These are phyloP conservation scores for Pythium aristosporum DNA, from an alignment of 352 stramenopile genomes.

Conservation along the genomic window DNA sequence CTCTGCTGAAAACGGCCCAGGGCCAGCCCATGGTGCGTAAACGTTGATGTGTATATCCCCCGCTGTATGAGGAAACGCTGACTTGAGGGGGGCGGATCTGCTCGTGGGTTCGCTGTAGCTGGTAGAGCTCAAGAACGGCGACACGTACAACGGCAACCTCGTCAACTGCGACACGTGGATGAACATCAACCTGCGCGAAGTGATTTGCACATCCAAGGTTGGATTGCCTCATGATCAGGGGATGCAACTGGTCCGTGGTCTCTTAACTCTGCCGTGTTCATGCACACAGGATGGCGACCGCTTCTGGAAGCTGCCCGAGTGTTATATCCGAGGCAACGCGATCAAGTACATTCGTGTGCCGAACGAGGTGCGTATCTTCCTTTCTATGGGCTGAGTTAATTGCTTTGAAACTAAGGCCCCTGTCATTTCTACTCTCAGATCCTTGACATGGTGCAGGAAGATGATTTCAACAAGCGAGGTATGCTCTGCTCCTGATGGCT, in stretches of 20 bases:
- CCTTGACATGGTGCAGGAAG: conserved; percentile 94
- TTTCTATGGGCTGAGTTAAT: neutral
- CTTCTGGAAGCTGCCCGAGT: conserved; percentile 98
- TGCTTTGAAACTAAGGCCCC: neutral
- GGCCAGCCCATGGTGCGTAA: conserved; percentile 89
- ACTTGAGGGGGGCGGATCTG: neutral
- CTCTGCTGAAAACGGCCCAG: conserved; percentile 94
- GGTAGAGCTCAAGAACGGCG: conserved; percentile 99
- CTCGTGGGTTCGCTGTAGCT: conserved; percentile 53
- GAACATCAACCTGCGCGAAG: conserved; percentile 98
- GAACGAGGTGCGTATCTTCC: conserved; percentile 80
- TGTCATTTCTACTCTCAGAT: conserved; percentile 37
- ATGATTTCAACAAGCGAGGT: conserved; percentile 88
- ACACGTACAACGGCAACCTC: conserved; percentile 98
- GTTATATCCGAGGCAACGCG: conserved; percentile 97
- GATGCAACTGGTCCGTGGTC: neutral
- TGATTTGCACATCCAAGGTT: conserved; percentile 98
- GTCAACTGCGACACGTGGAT: conserved; percentile 99
- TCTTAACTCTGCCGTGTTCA: neutral
- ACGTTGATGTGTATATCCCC: neutral
- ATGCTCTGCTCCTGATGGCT: neutral
- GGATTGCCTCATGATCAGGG: neutral
- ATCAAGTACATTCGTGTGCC: conserved; percentile 99
- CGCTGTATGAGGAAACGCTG: neutral
- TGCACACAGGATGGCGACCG: conserved; percentile 89